Evolutionary conservation across 257 asterid species (phyloP).

Genomic region (Solanum arcanum): DNA sequence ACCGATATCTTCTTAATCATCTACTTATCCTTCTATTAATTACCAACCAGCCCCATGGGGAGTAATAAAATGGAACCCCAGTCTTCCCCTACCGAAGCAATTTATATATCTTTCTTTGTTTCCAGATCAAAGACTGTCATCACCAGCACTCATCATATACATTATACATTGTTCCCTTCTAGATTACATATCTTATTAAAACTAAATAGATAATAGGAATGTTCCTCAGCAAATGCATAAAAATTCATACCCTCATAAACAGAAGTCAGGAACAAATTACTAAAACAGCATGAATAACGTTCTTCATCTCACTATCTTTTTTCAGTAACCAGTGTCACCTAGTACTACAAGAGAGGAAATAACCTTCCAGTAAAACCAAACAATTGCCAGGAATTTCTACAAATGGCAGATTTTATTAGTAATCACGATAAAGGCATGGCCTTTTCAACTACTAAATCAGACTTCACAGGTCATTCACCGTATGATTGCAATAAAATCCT

Average conservation of each 20-base stretch:
- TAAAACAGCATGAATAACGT: neutral
- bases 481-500: neutral
- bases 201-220: neutral
- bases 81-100: neutral
- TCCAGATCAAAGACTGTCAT: neutral
- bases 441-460: neutral
- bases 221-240: neutral
- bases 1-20: neutral
- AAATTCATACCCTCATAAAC: neutral
- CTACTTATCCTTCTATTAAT: neutral
- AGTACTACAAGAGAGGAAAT: neutral
- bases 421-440: neutral
- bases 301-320: neutral
- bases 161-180: neutral
- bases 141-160: neutral
- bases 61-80: neutral
- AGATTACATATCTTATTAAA: neutral
- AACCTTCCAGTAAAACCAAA: neutral
- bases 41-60: neutral
- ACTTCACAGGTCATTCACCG: neutral
- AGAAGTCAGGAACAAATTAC: neutral
- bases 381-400: neutral
- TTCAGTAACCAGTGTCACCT: neutral
- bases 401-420: neutral
- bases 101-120: neutral